Evolutionary conservation across 192 early-diverging fungal species (phyloP).

Genomic region (Entomortierella lignicola): DNA sequence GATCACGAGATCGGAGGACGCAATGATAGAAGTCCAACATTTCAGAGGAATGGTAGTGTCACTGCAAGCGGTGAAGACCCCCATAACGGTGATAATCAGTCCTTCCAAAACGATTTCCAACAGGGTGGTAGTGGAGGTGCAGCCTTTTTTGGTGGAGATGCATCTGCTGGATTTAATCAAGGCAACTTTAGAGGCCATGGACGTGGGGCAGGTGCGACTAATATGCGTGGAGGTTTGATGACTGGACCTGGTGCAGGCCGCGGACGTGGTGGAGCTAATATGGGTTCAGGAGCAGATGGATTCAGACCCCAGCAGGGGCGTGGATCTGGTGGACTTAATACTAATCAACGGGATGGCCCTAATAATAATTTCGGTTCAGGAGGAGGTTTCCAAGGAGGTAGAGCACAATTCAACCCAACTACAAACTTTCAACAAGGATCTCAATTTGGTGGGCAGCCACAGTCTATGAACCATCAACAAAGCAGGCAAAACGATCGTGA

Average conservation of each 20-base stretch:
- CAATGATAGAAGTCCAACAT: conserved; percentile 30
- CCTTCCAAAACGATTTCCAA: conserved; percentile 27
- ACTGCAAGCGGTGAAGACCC: conserved; percentile 4
- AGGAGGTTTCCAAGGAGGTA: conserved; percentile 35
- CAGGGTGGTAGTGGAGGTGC: conserved; percentile 7
- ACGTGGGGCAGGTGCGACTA: conserved; percentile 20
- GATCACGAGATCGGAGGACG: conserved; percentile 20
- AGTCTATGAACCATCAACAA: conserved; percentile 4
- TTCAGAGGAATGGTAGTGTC: conserved; percentile 34
- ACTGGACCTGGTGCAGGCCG: conserved; percentile 18
- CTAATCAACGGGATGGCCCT: conserved; percentile 39
- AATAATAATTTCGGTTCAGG: conserved; percentile 11
- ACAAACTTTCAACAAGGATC: conserved; percentile 21
- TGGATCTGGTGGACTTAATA: conserved; percentile 11
- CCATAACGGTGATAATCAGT: background rate
- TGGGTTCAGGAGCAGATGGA: conserved; percentile 18
- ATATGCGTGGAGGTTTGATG: conserved; percentile 28
- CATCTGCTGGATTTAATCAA: conserved; percentile 20
- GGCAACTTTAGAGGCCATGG: conserved; percentile 36
- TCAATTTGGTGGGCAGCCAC: conserved; percentile 14
- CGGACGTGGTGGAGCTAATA: conserved; percentile 21
- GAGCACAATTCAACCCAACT: conserved; percentile 27
- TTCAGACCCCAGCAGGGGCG: conserved; percentile 18
- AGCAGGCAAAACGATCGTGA: conserved; percentile 14
- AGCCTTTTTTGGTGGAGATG: conserved; percentile 25